Evolutionary conservation across 805 yeast species (phyloP), one percentile per base, ranked within the genome.

Genomic region (Blastobotrys chiropterorum): DNA sequence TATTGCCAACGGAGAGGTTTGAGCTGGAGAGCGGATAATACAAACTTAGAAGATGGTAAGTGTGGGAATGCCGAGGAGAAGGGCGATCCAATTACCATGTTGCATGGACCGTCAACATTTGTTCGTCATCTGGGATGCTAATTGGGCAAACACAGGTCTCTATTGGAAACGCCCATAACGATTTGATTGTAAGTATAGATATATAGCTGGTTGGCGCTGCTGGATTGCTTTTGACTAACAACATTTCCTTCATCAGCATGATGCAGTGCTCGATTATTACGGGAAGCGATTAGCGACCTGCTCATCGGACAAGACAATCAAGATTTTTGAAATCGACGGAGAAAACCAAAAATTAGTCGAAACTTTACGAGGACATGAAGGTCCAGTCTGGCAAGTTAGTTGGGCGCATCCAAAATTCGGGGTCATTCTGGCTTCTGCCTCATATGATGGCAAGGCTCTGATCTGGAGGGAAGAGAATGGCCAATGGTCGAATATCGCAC

Each of bases 401-500:
- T 94, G 99, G 99, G 98, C 98, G 2, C 99, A 94, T 67, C 99
- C 99, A 31, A 92, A 92, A 68, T 94, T 92, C 65, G 99, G 99
- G 40, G 85, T 89, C 13, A 88, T 92, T 57, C 76, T 94, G 58
- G 99, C 99, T 1, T 85, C 96, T 21, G 88, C 96, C 61, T 89
- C 97, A 1, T 94, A 89, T 65, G 97, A 94, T 66, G 99, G 99
- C 50, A 86, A 86, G 63, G 97, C 88, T 15, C 72, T 90, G 55
- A 82, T 94, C 62, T 94, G 99, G 99, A 85, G 88, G 65, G 97
- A 92, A 70, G 96, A 89, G 61, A 83, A 85, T 48, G 89, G 86
- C 46, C 80, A 78, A 61, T 94, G 98, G 98, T 74, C 85, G 30
- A 84, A 81, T 62, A 87, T 92, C 59, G 87, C 95, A 7, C 88